Percentiles rank a stretch among this genome's conserved stretches.
Evolutionary conservation across 768 basidiomycete genomes (phyloP).

Genomic region (Pisolithus microcarpus): DNA sequence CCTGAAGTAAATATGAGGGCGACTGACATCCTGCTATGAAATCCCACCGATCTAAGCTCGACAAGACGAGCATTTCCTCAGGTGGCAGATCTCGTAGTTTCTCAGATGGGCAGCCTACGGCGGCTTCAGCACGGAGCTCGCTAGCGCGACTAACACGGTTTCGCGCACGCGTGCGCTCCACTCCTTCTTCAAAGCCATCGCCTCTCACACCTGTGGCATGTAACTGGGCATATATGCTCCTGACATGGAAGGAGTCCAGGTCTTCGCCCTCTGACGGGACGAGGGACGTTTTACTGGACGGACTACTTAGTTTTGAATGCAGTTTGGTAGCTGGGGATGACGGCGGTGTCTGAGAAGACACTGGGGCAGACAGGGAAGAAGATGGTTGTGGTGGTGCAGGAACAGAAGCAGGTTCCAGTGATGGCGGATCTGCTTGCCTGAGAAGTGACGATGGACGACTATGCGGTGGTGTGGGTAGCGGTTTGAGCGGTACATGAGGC

Average conservation of each 20-base stretch:
- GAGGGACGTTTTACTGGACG: slow-evolving; percentile 52
- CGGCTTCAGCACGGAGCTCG: slow-evolving; percentile 50
- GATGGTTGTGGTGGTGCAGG: slow-evolving; percentile 15
- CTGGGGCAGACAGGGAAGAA: slow-evolving; percentile 17
- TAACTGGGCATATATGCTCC: slow-evolving; percentile 85
- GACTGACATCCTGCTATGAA: not conserved
- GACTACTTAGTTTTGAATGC: slow-evolving; percentile 26
- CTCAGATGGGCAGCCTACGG: slow-evolving; percentile 50
- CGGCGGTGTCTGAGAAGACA: slow-evolving; percentile 34
- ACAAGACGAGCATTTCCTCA: slow-evolving; percentile 67
- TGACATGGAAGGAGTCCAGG: slow-evolving; percentile 73
- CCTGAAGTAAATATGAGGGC: slow-evolving; percentile 5
- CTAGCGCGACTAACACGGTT: slow-evolving; percentile 48
- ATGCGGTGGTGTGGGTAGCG: slow-evolving; percentile 22
- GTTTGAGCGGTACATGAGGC: slow-evolving; percentile 9
- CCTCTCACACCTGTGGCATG: slow-evolving; percentile 87
- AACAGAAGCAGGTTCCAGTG: slow-evolving; percentile 13
- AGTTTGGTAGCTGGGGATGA: slow-evolving; percentile 19
- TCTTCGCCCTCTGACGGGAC: slow-evolving; percentile 76
- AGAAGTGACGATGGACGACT: slow-evolving; percentile 23
- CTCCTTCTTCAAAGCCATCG: slow-evolving; percentile 90
- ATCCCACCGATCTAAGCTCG: slow-evolving; percentile 81
- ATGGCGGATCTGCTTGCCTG: slow-evolving; percentile 19
- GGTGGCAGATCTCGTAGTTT: slow-evolving; percentile 60
- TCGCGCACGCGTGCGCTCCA: slow-evolving; percentile 85